Evolutionary conservation across 1,284 basidiomycete genomes (phyloP).

Genomic region (Takashimella koratensis): DNA sequence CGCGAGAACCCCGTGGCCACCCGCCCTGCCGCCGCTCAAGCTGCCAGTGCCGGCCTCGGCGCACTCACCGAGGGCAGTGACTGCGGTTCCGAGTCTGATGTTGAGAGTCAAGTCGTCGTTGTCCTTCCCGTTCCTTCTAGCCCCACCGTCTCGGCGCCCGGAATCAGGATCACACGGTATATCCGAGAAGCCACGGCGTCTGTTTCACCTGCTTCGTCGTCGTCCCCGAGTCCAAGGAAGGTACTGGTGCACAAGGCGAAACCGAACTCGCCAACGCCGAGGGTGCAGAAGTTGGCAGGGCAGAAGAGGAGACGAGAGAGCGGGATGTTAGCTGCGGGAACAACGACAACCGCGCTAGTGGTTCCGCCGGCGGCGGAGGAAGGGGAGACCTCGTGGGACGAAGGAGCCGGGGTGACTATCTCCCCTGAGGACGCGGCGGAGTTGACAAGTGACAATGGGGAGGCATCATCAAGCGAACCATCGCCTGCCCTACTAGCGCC

Average conservation of each 20-base stretch:
- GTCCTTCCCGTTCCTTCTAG: not conserved
- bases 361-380: not conserved
- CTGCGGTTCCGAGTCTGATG: not conserved
- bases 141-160: not conserved
- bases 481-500: no score
- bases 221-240: not conserved
- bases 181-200: not conserved
- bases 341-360: not conserved
- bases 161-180: not conserved
- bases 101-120: not conserved
- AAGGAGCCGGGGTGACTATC: not conserved
- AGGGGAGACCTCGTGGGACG: not conserved
- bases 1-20: conserved; percentile 10
- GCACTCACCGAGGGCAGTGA: conserved; percentile 1
- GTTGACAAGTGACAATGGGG: not conserved
- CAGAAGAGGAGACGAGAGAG: conserved; percentile 7
- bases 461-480: not conserved
- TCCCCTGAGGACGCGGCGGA: not conserved
- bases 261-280: not conserved
- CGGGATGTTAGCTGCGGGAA: conserved; percentile 1
- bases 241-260: not conserved
- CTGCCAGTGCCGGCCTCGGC: not conserved
- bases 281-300: not conserved
- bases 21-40: conserved; percentile 7
- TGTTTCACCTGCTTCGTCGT: not conserved